phyloP scores from a whole-genome alignment of 768 basidiomycete genomes.

The Suillus subalutaceus region DNA sequence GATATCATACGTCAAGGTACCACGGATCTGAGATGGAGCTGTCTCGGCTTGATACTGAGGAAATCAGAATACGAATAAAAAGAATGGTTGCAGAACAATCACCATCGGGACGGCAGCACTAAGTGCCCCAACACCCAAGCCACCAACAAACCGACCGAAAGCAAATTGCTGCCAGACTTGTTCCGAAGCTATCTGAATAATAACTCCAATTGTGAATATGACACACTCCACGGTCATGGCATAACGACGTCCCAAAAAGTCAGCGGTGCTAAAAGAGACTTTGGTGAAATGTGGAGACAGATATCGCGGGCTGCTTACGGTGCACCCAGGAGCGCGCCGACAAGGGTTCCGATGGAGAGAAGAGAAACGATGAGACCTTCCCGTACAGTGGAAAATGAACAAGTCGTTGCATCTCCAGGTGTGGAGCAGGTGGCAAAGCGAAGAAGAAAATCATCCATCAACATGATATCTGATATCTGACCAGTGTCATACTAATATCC shows the following conservation, averaged over 20 bases:
- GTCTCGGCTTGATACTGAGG: constrained; percentile 69
- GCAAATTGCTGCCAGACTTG: constrained; percentile 67
- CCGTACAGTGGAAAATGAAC: constrained; percentile 57
- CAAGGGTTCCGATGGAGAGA: constrained; percentile 69
- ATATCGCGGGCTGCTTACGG: constrained; percentile 43
- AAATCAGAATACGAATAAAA: constrained; percentile 11
- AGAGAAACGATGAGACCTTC: constrained; percentile 71
- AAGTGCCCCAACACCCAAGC: constrained; percentile 69
- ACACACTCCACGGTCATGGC: constrained; percentile 67
- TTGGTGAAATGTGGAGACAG: background rate
- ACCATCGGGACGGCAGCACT: constrained; percentile 71
- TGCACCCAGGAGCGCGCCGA: constrained; percentile 64
- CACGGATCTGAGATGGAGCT: constrained; percentile 71
- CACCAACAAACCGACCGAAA: constrained; percentile 65
- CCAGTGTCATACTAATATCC: constrained; percentile 62
- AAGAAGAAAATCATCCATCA: constrained; percentile 69
- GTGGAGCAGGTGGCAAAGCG: constrained; percentile 61
- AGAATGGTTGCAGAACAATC: constrained; percentile 11
- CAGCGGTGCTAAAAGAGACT: constrained; percentile 49
- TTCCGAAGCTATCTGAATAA: constrained; percentile 56
- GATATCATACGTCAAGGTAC: constrained; percentile 51
- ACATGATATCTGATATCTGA: constrained; percentile 75
- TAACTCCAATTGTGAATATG: constrained; percentile 61
- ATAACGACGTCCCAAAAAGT: constrained; percentile 63
- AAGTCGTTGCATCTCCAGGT: constrained; percentile 42